Conservation (phyloP, 306 rosid species). For the Quercus agrifolia region DNA sequence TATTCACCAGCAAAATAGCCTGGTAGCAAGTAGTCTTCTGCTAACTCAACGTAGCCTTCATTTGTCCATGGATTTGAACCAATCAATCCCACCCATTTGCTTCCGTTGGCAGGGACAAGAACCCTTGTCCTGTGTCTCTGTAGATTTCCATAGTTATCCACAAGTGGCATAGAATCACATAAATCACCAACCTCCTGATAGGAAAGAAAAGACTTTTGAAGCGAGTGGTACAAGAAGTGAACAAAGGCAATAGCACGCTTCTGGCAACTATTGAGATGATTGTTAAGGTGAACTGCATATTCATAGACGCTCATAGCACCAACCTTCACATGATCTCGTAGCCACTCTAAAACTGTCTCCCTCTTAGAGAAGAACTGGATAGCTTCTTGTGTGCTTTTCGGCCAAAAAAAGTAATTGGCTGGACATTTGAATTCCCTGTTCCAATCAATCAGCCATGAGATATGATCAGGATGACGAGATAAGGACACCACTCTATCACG, state of each 20-base stretch:
- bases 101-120: constrained; percentile 60
- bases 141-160: constrained; percentile 46
- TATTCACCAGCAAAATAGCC: constrained; percentile 29
- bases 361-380: constrained; percentile 12
- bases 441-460: constrained; percentile 60
- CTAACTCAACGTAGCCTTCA: constrained; percentile 50
- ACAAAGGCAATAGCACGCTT: constrained; percentile 35
- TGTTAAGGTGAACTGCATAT: constrained; percentile 30
- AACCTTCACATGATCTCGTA: constrained; percentile 19
- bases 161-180: constrained; percentile 49
- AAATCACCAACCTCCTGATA: constrained; percentile 4
- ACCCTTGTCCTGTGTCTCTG: constrained; percentile 11
- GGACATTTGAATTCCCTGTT: constrained; percentile 37
- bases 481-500: constrained; percentile 20
- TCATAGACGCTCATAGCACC: background rate
- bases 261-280: constrained; percentile 6
- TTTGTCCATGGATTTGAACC: constrained; percentile 59
- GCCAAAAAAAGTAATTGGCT: constrained; percentile 41
- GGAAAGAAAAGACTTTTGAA: constrained; percentile 8
- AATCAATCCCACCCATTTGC: constrained; percentile 67
- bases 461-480: constrained; percentile 14
- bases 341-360: constrained; percentile 41
- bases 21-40: constrained; percentile 39
- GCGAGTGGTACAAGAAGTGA: constrained; percentile 60
- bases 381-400: constrained; percentile 46